These are phyloP conservation scores for Trichophaea hybrida DNA, from an alignment of 2,329 filamentous ascomycete genomes.

Conservation along the genomic window DNA sequence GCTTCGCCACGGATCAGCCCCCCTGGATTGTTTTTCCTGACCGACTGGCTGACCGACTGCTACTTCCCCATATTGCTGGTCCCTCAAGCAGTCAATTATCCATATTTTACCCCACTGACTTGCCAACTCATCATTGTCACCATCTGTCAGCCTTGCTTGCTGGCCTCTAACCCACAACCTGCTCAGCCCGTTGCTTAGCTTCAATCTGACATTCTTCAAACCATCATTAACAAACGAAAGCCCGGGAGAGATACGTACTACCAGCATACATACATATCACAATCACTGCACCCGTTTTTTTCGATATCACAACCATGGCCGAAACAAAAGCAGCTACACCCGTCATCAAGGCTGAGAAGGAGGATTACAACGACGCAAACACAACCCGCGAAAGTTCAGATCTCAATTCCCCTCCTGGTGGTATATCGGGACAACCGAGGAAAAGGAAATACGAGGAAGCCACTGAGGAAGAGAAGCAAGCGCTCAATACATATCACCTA, in stretches of 20 bases:
- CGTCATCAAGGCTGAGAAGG: not conserved
- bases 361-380: not conserved
- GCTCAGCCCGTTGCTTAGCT: no score
- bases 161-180: not conserved
- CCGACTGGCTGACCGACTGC: not conserved
- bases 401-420: not conserved
- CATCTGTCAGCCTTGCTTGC: not conserved
- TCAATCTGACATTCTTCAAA: no score
- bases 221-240: no score
- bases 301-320: not conserved
- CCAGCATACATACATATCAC: not conserved
- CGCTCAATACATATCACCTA: conserved; percentile 15
- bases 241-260: not conserved
- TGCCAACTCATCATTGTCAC: not conserved
- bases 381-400: not conserved
- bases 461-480: conserved; percentile 19
- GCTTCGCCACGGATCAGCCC: not conserved
- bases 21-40: not conserved
- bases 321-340: not conserved
- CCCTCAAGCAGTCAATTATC: not conserved
- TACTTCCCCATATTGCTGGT: not conserved
- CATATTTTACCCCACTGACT: not conserved
- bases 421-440: not conserved
- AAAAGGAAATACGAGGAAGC: conserved; percentile 23
- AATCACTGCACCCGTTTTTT: not conserved